These are phyloP conservation scores for Phytophthora ramorum DNA, from an alignment of 352 stramenopile genomes.

Conservation along the genomic window DNA sequence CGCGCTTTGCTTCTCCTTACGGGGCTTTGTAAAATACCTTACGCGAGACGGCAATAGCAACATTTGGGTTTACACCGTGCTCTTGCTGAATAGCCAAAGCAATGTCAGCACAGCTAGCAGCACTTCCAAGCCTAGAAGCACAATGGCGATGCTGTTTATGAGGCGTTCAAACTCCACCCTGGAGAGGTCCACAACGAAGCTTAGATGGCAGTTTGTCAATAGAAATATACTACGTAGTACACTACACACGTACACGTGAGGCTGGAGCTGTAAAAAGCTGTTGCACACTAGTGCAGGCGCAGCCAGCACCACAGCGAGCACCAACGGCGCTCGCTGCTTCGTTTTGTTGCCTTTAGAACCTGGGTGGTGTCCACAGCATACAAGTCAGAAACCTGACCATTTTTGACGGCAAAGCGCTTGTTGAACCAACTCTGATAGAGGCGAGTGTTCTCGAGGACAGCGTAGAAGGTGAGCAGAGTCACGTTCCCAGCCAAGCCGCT, in stretches of 20 bases:
- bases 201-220: constrained; percentile 7
- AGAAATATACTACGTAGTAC: background rate
- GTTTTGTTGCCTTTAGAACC: constrained; percentile 88
- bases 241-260: constrained; percentile 61
- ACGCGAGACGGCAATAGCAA: background rate
- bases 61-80: background rate
- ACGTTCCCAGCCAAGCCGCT: constrained; percentile 67
- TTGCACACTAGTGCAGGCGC: constrained; percentile 67
- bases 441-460: constrained; percentile 58
- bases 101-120: constrained; percentile 60
- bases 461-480: constrained; percentile 68
- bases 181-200: background rate
- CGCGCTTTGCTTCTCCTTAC: constrained; percentile 4
- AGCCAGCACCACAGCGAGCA: constrained; percentile 61
- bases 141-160: constrained; percentile 69
- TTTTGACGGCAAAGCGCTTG: background rate
- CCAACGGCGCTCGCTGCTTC: constrained; percentile 60
- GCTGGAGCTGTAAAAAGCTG: constrained; percentile 78
- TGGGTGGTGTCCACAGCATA: constrained; percentile 14
- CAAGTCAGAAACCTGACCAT: background rate
- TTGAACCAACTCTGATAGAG: constrained; percentile 67
- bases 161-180: constrained; percentile 69
- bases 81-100: constrained; percentile 27
- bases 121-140: constrained; percentile 62
- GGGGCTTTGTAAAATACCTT: constrained; percentile 9